Percentiles rank a stretch among this genome's conserved stretches.
These are phyloP conservation scores for Eucalyptus pumila DNA, from an alignment of 345 rosid species.

Conservation along the genomic window DNA sequence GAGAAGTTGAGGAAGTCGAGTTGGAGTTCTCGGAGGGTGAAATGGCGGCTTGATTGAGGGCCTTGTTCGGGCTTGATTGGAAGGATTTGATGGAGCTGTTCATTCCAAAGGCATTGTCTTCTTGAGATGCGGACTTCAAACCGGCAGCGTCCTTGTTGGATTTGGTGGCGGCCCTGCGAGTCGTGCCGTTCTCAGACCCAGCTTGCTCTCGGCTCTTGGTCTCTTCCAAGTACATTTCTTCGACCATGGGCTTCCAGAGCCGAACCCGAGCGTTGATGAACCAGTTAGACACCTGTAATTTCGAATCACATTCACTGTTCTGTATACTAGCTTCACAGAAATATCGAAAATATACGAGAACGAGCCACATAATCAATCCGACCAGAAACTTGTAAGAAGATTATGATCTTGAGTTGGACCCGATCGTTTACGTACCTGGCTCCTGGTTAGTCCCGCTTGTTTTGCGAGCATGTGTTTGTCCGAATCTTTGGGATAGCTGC, in stretches of 20 bases:
- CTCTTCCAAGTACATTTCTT: conserved; percentile 70
- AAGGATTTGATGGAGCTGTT: not conserved
- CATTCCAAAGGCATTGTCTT: not conserved
- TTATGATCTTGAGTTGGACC: not conserved
- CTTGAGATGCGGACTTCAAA: not conserved
- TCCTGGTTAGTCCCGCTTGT: conserved; percentile 74
- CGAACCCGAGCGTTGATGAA: conserved; percentile 82
- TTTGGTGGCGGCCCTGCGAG: not conserved
- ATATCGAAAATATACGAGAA: not conserved
- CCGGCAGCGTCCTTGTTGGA: not conserved
- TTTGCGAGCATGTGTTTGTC: conserved; percentile 76
- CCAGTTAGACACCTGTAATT: conserved; percentile 55
- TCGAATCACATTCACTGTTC: not conserved
- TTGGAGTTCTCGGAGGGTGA: conserved; percentile 12
- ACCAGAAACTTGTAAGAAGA: not conserved
- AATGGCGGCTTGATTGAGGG: conserved; percentile 2
- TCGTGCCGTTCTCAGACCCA: not conserved
- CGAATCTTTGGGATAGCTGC: conserved; percentile 73
- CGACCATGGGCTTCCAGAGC: conserved; percentile 88
- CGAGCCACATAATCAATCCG: not conserved
- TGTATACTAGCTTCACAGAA: not conserved
- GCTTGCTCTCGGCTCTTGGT: conserved; percentile 21
- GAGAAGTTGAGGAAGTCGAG: conserved; percentile 7
- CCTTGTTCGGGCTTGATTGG: conserved; percentile 6
- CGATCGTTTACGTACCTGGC: conserved; percentile 32